Conservation (phyloP, 2,329 filamentous ascomycete species). For the Penicillium olsonii region DNA sequence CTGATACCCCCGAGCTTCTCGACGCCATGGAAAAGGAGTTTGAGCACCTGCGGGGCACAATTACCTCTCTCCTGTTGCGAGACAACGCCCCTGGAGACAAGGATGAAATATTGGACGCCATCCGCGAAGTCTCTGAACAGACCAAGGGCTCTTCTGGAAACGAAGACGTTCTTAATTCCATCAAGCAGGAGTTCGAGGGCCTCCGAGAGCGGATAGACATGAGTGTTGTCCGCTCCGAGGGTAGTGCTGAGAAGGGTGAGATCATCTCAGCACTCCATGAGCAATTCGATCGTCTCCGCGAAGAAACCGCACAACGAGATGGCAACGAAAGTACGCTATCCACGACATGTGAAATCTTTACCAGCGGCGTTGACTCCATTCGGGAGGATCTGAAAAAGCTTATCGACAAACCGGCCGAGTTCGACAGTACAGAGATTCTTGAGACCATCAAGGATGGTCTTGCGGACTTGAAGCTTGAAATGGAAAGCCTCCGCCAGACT, state of each 20-base stretch:
- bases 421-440: conserved; percentile 86
- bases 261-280: conserved; percentile 70
- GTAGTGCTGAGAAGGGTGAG: conserved; percentile 59
- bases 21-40: conserved; percentile 80
- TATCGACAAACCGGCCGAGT: conserved; percentile 74
- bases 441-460: conserved; percentile 84
- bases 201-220: conserved; percentile 53
- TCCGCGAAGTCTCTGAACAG: conserved; percentile 51
- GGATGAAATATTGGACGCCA: conserved; percentile 62
- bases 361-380: conserved; percentile 72
- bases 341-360: conserved; percentile 60
- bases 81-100: conserved; percentile 59
- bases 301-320: conserved; percentile 56
- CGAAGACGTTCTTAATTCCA: conserved; percentile 40
- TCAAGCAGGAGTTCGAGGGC: conserved; percentile 63
- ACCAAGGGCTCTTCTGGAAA: conserved; percentile 38
- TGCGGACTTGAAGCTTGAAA: conserved; percentile 72
- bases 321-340: conserved; percentile 56
- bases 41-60: conserved; percentile 74
- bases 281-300: conserved; percentile 41
- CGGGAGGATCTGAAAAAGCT: conserved; percentile 74
- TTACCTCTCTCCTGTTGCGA: conserved; percentile 69
- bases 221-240: conserved; percentile 39
- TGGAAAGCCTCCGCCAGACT: conserved; percentile 71
- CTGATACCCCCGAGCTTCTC: conserved; percentile 68